Base-by-base conservation (phyloP, 352 stramenopile genomes). In the Pythium coloratum region DNA sequence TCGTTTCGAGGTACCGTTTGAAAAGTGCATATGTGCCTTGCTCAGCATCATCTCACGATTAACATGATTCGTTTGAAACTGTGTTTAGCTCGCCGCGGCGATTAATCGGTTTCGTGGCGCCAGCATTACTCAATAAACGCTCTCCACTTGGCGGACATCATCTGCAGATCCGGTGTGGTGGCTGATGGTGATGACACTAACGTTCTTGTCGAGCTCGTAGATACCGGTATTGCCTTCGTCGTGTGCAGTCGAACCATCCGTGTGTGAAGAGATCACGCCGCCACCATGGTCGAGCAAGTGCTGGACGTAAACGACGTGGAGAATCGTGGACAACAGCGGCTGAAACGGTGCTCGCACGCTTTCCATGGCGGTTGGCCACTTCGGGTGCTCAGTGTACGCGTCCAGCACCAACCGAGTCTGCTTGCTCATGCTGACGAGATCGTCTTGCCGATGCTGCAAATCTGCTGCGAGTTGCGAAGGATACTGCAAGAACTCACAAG, bases 41-140 rank as follows among this genome's bases (percentile, higher is more conserved):
- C 36, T 36, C 33, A 36, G 33, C 33, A 36, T 36, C 33, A 8
- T 36, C 4, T 8, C 4, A 36, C 8, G 33, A 36, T 10, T 47
- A 10, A 47, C 16, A 14, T 18, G 10, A 14, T 6, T 53, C 18
- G 5, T 54, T 13, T 33, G 24, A 12, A 28, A 24, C 24, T 33
- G 4, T 67, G 1, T 69, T 12, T 59, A 97, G 85, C 55, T 97
- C 61, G 89, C 89, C n/a, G 89, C 89, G 10, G 89, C 89, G 40
- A 84, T 97, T 56, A 96, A 96, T 56, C 84, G 89, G 34, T 68
- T 97, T n/a, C 79, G 90, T 55, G 86, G 72, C 55, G 86, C 84
- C 34, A 87, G 74, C 26, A 80, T 93, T 55, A 90, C 67, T 8
- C 81, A 93, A 73, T 88, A 90, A 61, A 68, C 14, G 44, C 36